Conservation (phyloP, 495 filamentous ascomycete species). For the Gamarada debralockiae region DNA sequence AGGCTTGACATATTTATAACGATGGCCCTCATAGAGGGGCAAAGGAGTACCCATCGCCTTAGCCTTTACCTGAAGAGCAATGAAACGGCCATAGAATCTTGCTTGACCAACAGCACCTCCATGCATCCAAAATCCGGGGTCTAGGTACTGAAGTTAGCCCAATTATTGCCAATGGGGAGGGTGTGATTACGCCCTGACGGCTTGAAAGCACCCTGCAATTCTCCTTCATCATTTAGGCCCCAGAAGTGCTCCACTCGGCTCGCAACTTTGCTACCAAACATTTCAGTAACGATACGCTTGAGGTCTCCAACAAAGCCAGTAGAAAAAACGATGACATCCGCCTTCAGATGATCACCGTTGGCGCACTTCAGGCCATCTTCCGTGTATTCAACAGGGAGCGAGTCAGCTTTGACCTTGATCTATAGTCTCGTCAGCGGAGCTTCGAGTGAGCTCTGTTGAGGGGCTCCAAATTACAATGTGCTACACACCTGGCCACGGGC, state of each 20-base stretch:
- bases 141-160: not conserved
- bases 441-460: not conserved
- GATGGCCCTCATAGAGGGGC: no score
- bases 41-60: no score
- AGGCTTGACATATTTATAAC: no score
- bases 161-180: not conserved
- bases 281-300: not conserved
- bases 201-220: not conserved
- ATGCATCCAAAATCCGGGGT: conserved; percentile 11
- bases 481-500: conserved; percentile 1
- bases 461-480: not conserved
- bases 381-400: not conserved
- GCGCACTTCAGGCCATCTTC: not conserved
- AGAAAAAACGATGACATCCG: conserved; percentile 17
- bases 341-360: conserved; percentile 4
- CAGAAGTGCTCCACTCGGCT: not conserved
- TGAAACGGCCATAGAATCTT: conserved; percentile 9
- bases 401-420: conserved; percentile 18
- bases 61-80: conserved; percentile 15
- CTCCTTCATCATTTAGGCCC: not conserved
- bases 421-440: not conserved
- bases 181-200: not conserved
- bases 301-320: conserved; percentile 13
- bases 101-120: conserved; percentile 6
- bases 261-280: not conserved